phyloP scores from a whole-genome alignment of 169 alveolate genomes.

The Babesia ovata region DNA sequence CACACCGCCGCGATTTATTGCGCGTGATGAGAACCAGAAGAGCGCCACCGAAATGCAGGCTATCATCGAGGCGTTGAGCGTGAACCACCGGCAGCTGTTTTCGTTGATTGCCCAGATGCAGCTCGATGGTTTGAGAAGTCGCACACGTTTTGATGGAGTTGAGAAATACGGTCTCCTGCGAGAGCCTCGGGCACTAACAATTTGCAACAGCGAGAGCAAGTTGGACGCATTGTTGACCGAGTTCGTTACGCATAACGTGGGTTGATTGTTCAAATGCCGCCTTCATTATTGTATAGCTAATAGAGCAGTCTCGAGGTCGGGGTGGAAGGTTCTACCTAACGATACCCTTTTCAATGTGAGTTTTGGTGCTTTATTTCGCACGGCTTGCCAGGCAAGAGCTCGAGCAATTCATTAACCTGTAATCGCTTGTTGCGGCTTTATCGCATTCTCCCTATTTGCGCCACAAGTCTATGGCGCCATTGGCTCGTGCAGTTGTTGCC shows the following conservation, averaged over 20 bases:
- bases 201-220: conserved; percentile 68
- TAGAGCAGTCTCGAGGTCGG: conserved; percentile 65
- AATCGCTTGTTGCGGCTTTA: not conserved
- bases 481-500: too few relatives aligned
- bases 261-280: not conserved
- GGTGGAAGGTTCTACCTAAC: conserved; percentile 57
- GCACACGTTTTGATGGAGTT: conserved; percentile 47
- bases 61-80: conserved; percentile 72
- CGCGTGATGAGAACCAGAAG: conserved; percentile 43
- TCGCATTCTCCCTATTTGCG: not conserved
- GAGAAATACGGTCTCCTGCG: conserved; percentile 54
- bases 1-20: conserved; percentile 47
- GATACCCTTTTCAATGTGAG: conserved; percentile 62
- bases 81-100: conserved; percentile 74
- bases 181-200: conserved; percentile 64
- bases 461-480: too few relatives aligned
- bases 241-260: conserved; percentile 67
- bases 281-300: conserved; percentile 22
- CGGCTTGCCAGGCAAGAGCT: conserved; percentile 35
- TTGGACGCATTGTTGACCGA: conserved; percentile 62
- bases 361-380: not conserved
- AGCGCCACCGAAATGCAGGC: conserved; percentile 63
- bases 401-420: conserved; percentile 39
- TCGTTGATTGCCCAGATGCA: conserved; percentile 76
- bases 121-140: conserved; percentile 19